phyloP scores from a whole-genome alignment of 2,329 filamentous ascomycete genomes.

The Fusarium armeniacum region DNA sequence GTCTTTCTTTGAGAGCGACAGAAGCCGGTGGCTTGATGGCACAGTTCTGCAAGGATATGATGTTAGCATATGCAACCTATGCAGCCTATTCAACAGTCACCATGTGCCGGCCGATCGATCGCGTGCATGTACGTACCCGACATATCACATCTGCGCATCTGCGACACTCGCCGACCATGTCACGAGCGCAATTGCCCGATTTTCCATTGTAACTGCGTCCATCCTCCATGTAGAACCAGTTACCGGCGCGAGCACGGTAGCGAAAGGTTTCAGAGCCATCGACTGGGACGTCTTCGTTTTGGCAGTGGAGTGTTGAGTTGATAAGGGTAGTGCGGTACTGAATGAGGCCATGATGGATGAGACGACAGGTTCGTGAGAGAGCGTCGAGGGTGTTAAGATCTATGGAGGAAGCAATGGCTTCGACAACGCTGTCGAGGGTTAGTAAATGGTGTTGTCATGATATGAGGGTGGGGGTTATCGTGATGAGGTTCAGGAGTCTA shows the following conservation, averaged over 20 bases:
- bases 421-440: slow-evolving; percentile 73
- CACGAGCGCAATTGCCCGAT: slow-evolving; percentile 83
- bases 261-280: slow-evolving; percentile 70
- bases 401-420: slow-evolving; percentile 79
- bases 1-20: slow-evolving; percentile 76
- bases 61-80: slow-evolving; percentile 23
- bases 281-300: slow-evolving; percentile 73
- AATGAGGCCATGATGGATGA: slow-evolving; percentile 81
- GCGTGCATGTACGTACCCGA: slow-evolving; percentile 70
- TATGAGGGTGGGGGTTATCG: slow-evolving; percentile 32
- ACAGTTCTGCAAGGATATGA: slow-evolving; percentile 78
- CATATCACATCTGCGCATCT: slow-evolving; percentile 84
- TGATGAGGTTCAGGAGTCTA: slow-evolving; percentile 17
- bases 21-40: slow-evolving; percentile 83
- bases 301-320: slow-evolving; percentile 82
- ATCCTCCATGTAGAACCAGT: slow-evolving; percentile 73
- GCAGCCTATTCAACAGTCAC: slow-evolving; percentile 2
- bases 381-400: slow-evolving; percentile 90
- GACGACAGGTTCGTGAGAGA: slow-evolving; percentile 84
- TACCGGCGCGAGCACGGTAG: slow-evolving; percentile 68
- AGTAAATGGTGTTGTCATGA: slow-evolving; percentile 37
- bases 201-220: slow-evolving; percentile 72
- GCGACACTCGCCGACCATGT: slow-evolving; percentile 87
- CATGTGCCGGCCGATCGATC: slow-evolving; percentile 19
- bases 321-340: slow-evolving; percentile 83